Conservation (phyloP, 495 filamentous ascomycete species). For the Xeromyces bisporus region DNA sequence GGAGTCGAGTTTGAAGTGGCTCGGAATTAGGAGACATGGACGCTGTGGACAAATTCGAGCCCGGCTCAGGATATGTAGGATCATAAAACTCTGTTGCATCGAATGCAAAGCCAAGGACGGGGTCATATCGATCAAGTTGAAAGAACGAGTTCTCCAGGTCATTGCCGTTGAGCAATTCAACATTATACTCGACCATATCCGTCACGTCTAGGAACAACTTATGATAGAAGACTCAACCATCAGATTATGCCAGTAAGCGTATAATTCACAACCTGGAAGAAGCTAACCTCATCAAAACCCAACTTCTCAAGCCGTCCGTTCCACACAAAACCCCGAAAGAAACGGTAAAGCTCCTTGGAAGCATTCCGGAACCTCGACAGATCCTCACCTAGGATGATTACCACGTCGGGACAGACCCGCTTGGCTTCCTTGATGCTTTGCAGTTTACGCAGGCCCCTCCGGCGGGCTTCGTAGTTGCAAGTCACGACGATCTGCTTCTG, state of each 20-base stretch:
- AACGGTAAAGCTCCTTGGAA: slow-evolving; percentile 60
- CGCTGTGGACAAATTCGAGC: neutral
- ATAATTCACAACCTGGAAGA: neutral
- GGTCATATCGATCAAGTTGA: slow-evolving; percentile 54
- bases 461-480: slow-evolving; percentile 81
- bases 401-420: slow-evolving; percentile 63
- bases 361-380: slow-evolving; percentile 70
- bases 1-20: slow-evolving; percentile 34
- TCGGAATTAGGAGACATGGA: neutral
- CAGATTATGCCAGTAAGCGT: neutral
- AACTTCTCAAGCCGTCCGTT: slow-evolving; percentile 56
- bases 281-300: slow-evolving; percentile 64
- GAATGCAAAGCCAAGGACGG: slow-evolving; percentile 61
- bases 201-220: slow-evolving; percentile 64
- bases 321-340: slow-evolving; percentile 56
- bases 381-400: slow-evolving; percentile 77
- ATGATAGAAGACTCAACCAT: neutral
- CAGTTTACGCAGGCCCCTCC: slow-evolving; percentile 63
- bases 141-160: slow-evolving; percentile 58
- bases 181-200: slow-evolving; percentile 69
- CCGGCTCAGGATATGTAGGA: slow-evolving; percentile 32
- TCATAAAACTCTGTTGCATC: slow-evolving; percentile 49
- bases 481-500: slow-evolving; percentile 89
- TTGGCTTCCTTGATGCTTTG: slow-evolving; percentile 69
- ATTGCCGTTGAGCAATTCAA: slow-evolving; percentile 48